phyloP scores from a whole-genome alignment of 2,329 filamentous ascomycete genomes.

The Fusarium bulbicola region DNA sequence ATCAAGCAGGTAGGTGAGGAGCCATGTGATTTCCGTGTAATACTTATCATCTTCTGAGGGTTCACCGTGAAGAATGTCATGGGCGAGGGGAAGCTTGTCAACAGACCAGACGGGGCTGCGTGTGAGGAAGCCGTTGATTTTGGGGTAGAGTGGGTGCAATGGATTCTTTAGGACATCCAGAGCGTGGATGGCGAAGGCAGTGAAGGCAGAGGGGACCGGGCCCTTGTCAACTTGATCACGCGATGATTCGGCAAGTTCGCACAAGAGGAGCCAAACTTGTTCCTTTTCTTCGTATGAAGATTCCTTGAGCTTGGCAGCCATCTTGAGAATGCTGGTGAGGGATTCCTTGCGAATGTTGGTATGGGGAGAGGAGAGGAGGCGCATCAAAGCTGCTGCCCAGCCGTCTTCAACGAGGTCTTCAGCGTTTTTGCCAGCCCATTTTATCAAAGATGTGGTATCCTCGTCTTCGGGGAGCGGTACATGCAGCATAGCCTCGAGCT shows the following conservation, averaged over 20 bases:
- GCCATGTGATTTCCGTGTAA: constrained; percentile 78
- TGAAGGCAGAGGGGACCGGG: constrained; percentile 76
- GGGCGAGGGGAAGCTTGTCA: constrained; percentile 76
- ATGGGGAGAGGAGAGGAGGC: constrained; percentile 79
- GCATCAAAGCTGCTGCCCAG: constrained; percentile 73
- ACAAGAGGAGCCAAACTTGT: constrained; percentile 81
- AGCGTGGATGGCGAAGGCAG: constrained; percentile 77
- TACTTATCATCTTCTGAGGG: constrained; percentile 78
- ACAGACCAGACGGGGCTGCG: constrained; percentile 79
- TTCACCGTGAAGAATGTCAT: constrained; percentile 68
- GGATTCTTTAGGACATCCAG: constrained; percentile 78
- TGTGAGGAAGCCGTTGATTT: constrained; percentile 85
- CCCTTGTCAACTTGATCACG: constrained; percentile 60
- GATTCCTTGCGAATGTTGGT: constrained; percentile 82
- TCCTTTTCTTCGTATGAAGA: constrained; percentile 80
- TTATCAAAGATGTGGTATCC: constrained; percentile 63
- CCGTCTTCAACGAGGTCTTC: constrained; percentile 84
- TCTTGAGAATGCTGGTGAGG: constrained; percentile 72
- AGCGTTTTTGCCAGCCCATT: constrained; percentile 79
- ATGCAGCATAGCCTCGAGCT: constrained; percentile 63
- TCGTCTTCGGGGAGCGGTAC: constrained; percentile 56
- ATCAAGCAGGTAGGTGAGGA: constrained; percentile 75
- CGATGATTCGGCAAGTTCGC: constrained; percentile 81
- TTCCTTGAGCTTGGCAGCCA: constrained; percentile 69
- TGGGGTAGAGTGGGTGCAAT: constrained; percentile 83